Conservation (phyloP, 2,329 filamentous ascomycete genomes). For the Monosporascus sp. region DNA sequence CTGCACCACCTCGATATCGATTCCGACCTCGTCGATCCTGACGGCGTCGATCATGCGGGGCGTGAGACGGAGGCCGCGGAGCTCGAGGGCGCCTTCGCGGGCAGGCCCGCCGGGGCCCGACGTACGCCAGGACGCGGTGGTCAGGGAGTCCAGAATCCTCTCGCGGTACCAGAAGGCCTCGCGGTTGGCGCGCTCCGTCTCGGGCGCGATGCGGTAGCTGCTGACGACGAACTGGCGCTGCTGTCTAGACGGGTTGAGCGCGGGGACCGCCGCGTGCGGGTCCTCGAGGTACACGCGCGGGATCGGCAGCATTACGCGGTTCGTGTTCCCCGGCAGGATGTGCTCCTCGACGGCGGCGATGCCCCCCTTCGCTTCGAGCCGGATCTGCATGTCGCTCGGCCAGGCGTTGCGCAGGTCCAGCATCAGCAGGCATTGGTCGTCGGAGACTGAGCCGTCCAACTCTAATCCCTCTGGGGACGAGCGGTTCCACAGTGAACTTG, state of each 20-base stretch:
- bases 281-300: constrained; percentile 72
- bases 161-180: constrained; percentile 93
- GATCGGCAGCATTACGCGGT: constrained; percentile 70
- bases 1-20: constrained; percentile 51
- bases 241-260: constrained; percentile 73
- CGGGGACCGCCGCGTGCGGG: constrained; percentile 71
- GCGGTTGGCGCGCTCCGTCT: constrained; percentile 69
- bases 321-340: constrained; percentile 64
- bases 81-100: constrained; percentile 64
- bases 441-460: constrained; percentile 36
- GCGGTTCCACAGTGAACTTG: constrained; percentile 52
- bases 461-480: constrained; percentile 28
- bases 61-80: constrained; percentile 69
- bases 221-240: constrained; percentile 91
- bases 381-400: constrained; percentile 71
- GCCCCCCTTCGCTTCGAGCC: constrained; percentile 49
- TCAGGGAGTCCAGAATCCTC: constrained; percentile 65
- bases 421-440: constrained; percentile 71
- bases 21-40: constrained; percentile 71
- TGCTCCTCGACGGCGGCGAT: constrained; percentile 44
- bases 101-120: constrained; percentile 31
- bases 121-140: constrained; percentile 63
- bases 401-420: constrained; percentile 86
- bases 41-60: constrained; percentile 78
- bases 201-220: constrained; percentile 70